Conservation (phyloP, 208 protist species). For the Trypanosoma avium region DNA sequence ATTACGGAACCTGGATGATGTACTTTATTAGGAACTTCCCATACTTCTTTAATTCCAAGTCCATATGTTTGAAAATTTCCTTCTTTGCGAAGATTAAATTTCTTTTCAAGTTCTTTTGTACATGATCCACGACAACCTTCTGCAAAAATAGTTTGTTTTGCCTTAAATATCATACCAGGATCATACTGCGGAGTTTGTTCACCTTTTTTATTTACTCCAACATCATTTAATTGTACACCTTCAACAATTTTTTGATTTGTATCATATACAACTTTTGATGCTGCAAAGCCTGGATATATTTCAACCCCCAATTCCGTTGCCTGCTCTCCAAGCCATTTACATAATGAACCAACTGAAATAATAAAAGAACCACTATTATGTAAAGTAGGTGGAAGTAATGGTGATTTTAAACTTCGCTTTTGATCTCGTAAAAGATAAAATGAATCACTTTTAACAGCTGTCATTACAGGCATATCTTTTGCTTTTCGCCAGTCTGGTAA, state of each 20-base stretch:
- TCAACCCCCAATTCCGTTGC: conserved; percentile 97
- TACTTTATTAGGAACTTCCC: conserved; percentile 91
- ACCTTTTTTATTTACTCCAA: conserved; percentile 92
- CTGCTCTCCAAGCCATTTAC: conserved; percentile 93
- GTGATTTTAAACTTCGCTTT: conserved; percentile 45
- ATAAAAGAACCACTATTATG: conserved; percentile 97
- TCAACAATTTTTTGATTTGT: conserved; percentile 44
- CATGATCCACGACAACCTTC: conserved; percentile 97
- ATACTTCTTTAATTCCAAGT: conserved; percentile 97
- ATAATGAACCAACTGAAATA: conserved; percentile 91
- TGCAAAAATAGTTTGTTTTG: conserved; percentile 95
- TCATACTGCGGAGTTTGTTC: conserved; percentile 91
- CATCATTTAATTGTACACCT: conserved; percentile 81
- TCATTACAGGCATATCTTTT: conserved; percentile 73
- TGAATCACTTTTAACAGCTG: conserved; percentile 87
- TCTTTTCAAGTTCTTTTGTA: conserved; percentile 91
- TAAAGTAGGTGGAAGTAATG: conserved; percentile 74
- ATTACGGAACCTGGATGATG: conserved; percentile 88
- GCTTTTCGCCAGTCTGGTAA: conserved; percentile 93
- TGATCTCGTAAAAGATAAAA: conserved; percentile 87
- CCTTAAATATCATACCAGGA: conserved; percentile 95
- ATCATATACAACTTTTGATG: conserved; percentile 75
- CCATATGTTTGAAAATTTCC: conserved; percentile 94
- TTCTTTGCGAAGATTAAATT: conserved; percentile 83
- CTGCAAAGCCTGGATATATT: conserved; percentile 95